Evolutionary conservation across 2,329 filamentous ascomycete species (phyloP).

Genomic region (Colletotrichum phormii): DNA sequence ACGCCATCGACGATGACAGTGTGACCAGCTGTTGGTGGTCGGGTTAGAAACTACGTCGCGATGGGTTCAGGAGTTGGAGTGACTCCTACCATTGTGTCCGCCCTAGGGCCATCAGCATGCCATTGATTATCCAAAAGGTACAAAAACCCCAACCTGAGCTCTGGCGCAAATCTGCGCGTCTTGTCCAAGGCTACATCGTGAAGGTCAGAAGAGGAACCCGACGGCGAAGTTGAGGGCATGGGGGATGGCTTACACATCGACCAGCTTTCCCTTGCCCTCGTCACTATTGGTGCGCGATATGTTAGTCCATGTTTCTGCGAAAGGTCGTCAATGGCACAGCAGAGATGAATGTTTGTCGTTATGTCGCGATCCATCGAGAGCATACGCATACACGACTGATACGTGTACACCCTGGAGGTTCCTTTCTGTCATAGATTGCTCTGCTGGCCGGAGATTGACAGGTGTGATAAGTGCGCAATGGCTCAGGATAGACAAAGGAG

Average conservation of each 20-base stretch:
- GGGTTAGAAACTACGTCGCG: slow-evolving; percentile 30
- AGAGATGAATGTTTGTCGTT: not conserved
- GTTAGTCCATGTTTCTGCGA: slow-evolving; percentile 17
- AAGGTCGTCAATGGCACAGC: slow-evolving; percentile 12
- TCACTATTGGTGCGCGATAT: slow-evolving; percentile 42
- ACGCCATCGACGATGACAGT: slow-evolving; percentile 37
- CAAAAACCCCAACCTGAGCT: slow-evolving; percentile 34
- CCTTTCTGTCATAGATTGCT: not conserved
- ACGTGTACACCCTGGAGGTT: not conserved
- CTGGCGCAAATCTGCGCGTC: slow-evolving; percentile 38
- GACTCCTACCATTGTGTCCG: slow-evolving; percentile 45
- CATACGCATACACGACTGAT: not conserved
- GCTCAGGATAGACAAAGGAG: not conserved
- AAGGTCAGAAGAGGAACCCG: slow-evolving; percentile 32
- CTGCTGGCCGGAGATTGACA: slow-evolving; percentile 12
- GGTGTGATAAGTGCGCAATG: not conserved
- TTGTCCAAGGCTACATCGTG: slow-evolving; percentile 39
- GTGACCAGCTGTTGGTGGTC: slow-evolving; percentile 33
- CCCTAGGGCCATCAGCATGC: slow-evolving; percentile 42
- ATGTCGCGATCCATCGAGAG: not conserved
- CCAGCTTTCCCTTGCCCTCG: slow-evolving; percentile 53
- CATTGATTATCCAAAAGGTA: slow-evolving; percentile 33
- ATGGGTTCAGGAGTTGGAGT: slow-evolving; percentile 34
- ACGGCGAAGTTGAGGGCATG: slow-evolving; percentile 29
- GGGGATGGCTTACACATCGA: slow-evolving; percentile 46